Evolutionary conservation across 495 filamentous ascomycete genomes (phyloP).

Genomic region (Recurvomyces mirabilis): DNA sequence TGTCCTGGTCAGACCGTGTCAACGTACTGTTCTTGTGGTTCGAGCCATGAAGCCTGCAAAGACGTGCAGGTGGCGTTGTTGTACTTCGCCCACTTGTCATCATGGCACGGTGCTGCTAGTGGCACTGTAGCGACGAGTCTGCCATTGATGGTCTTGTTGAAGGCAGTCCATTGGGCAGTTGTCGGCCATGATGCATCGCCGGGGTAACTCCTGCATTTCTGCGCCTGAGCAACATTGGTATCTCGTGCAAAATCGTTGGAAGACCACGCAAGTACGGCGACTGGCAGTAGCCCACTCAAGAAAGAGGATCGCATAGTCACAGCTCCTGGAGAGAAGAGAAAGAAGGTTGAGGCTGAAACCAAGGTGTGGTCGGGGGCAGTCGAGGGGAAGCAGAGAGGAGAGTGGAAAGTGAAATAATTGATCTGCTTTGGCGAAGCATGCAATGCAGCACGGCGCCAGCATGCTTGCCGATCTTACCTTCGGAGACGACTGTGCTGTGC

Average conservation of each 20-base stretch:
- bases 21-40: slow-evolving; percentile 15
- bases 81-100: slow-evolving; percentile 3
- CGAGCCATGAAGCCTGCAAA: slow-evolving; percentile 13
- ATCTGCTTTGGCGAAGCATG: too few relatives aligned
- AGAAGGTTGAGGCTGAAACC: too few relatives aligned
- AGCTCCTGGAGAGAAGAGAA: too few relatives aligned
- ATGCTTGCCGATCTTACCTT: too few relatives aligned
- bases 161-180: slow-evolving; percentile 6
- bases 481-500: too few relatives aligned
- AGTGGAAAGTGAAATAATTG: too few relatives aligned
- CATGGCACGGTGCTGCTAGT: slow-evolving; percentile 17
- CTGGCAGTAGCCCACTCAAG: too few relatives aligned
- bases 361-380: too few relatives aligned
- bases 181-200: slow-evolving; percentile 20
- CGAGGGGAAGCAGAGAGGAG: too few relatives aligned
- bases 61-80: slow-evolving; percentile 6
- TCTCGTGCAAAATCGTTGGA: not conserved
- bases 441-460: too few relatives aligned
- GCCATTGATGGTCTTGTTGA: slow-evolving; percentile 20
- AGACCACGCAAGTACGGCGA: not conserved
- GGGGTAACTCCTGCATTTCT: slow-evolving; percentile 19
- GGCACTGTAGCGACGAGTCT: slow-evolving; percentile 21
- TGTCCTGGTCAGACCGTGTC: not conserved
- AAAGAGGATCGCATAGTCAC: too few relatives aligned
- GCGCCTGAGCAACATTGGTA: not conserved